phyloP scores from a whole-genome alignment of 2,329 filamentous ascomycete genomes.

The Plenodomus tracheiphilus region DNA sequence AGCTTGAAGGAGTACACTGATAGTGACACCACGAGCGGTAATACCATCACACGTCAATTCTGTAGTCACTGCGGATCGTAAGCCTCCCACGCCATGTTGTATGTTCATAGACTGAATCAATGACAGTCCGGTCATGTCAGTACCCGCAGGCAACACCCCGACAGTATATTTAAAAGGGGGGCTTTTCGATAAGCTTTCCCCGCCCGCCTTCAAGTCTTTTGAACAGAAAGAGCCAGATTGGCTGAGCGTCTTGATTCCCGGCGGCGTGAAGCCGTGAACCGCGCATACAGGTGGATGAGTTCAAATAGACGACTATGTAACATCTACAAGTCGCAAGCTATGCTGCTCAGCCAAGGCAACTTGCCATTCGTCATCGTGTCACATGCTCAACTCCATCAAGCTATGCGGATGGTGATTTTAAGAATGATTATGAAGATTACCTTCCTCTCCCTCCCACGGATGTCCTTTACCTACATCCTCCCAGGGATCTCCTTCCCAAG shows the following conservation, averaged over 20 bases:
- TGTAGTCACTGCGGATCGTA: slow-evolving; percentile 38
- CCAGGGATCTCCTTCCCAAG: slow-evolving; percentile 28
- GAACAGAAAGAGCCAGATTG: slow-evolving; percentile 26
- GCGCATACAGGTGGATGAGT: no score
- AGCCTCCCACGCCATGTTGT: background rate
- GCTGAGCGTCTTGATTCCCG: slow-evolving; percentile 22
- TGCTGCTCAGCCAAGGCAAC: no score
- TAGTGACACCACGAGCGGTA: slow-evolving; percentile 31
- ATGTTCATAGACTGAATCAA: background rate
- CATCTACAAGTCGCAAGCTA: no score
- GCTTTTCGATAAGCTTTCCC: slow-evolving; percentile 27
- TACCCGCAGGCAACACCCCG: slow-evolving; percentile 14
- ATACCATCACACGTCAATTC: slow-evolving; percentile 31
- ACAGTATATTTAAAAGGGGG: slow-evolving; percentile 31
- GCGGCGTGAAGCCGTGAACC: no score
- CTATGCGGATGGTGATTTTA: slow-evolving; percentile 9
- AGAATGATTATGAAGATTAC: background rate
- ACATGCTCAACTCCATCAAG: background rate
- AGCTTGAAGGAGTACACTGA: slow-evolving; percentile 32
- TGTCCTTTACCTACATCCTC: slow-evolving; percentile 15
- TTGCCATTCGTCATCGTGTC: no score
- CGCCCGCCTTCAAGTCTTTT: slow-evolving; percentile 19
- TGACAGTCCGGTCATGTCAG: slow-evolving; percentile 25
- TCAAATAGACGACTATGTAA: no score
- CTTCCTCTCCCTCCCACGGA: slow-evolving; percentile 10